A percentile compares a stretch with the other conserved stretches of the same genome.
phyloP scores from a whole-genome alignment of 495 filamentous ascomycete genomes.

The Amorphotheca resinae region DNA sequence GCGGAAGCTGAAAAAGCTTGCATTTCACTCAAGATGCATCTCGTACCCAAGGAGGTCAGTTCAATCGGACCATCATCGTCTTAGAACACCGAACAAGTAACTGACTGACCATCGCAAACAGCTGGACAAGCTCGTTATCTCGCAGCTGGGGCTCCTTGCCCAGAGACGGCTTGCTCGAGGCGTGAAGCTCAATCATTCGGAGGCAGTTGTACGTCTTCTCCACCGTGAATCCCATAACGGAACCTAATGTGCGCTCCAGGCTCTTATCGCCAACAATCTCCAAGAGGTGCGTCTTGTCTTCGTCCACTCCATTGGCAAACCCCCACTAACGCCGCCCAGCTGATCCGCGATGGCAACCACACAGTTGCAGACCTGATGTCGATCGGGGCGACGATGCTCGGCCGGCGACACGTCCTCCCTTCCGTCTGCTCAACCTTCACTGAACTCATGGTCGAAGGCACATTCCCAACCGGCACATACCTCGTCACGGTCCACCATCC shows the following conservation, averaged over 20 bases:
- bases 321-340: conserved; percentile 16
- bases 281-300: conserved; percentile 50
- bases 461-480: conserved; percentile 82
- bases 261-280: conserved; percentile 78
- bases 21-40: conserved; percentile 63
- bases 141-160: conserved; percentile 77
- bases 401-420: conserved; percentile 84
- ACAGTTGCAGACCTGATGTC: conserved; percentile 87
- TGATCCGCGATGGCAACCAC: conserved; percentile 94
- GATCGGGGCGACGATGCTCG: conserved; percentile 82
- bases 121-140: conserved; percentile 95
- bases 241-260: conserved; percentile 38
- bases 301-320: neutral
- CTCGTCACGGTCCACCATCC: conserved; percentile 92
- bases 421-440: conserved; percentile 62
- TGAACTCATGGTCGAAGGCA: conserved; percentile 89
- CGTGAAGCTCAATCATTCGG: conserved; percentile 79
- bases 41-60: conserved; percentile 75
- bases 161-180: conserved; percentile 84
- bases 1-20: no score
- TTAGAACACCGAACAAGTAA: neutral
- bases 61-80: neutral
- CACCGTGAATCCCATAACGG: neutral
- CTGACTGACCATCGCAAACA: conserved; percentile 24
- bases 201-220: conserved; percentile 58